These are phyloP conservation scores for Naganishia vaughanmartiniae DNA, from an alignment of 768 basidiomycete genomes.

Conservation along the genomic window DNA sequence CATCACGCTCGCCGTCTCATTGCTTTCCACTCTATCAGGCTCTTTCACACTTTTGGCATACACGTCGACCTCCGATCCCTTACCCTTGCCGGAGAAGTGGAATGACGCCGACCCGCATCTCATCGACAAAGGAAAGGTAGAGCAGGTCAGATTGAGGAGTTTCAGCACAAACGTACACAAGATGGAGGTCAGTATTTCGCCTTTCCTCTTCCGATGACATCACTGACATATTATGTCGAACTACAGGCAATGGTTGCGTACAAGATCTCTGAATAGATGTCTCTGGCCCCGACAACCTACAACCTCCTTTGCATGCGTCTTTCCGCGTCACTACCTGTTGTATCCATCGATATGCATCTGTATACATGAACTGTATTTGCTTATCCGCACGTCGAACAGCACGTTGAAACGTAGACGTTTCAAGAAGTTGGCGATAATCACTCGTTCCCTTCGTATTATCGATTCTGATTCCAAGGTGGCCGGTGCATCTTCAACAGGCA, in stretches of 20 bases:
- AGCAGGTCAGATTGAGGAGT: slow-evolving; percentile 77
- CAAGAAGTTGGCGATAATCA: too few relatives aligned
- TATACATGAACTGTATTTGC: too few relatives aligned
- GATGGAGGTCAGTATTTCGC: slow-evolving; percentile 56
- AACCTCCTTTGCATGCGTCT: not conserved
- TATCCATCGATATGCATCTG: not conserved
- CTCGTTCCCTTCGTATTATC: too few relatives aligned
- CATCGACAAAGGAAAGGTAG: slow-evolving; percentile 81
- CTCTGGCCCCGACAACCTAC: not conserved
- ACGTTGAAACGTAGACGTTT: too few relatives aligned
- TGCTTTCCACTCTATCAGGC: slow-evolving; percentile 39
- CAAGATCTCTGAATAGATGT: slow-evolving; percentile 22
- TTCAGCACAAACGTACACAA: slow-evolving; percentile 98
- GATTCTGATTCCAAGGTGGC: too few relatives aligned
- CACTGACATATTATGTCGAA: not conserved
- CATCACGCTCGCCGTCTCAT: not conserved
- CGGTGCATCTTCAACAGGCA: too few relatives aligned
- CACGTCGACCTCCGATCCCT: slow-evolving; percentile 71
- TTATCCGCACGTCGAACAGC: too few relatives aligned
- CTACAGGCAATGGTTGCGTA: slow-evolving; percentile 29
- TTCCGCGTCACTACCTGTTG: not conserved
- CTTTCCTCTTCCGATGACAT: not conserved
- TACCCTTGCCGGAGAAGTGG: slow-evolving; percentile 93
- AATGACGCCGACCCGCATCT: slow-evolving; percentile 88
- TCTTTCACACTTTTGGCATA: slow-evolving; percentile 98